Evolutionary conservation across 2,329 filamentous ascomycete genomes (phyloP), one percentile per base, ranked within the genome.

Genomic region (Coleophoma cylindrospora): DNA sequence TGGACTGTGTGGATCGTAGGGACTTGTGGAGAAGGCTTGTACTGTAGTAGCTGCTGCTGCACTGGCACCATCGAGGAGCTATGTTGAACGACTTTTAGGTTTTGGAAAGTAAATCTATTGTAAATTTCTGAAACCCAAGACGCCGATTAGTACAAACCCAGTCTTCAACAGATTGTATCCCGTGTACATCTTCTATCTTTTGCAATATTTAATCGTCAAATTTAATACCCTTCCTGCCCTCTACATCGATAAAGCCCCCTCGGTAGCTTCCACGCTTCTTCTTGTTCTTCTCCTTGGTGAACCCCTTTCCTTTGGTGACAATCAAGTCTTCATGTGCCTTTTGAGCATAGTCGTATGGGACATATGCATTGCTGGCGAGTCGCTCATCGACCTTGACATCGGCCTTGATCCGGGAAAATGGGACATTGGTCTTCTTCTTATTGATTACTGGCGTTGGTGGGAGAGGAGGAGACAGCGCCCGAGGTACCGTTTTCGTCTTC

Each of bases 241-340:
- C 72, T 48, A 92, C 87, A 66, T 99, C 91, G 62, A 99, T 95
- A 47, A 79, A 71, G 7, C 94, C 94, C 41, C 94, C 94, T 44
- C 87, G 84, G 77, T 96, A 99, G 58, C 86, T 89, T 46, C 94
- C 94, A 61, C 84, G 79, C 79, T 91, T 91, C 80, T 91, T 94
- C 79, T 99, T 99, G 74, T 99, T 99, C 84, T 99, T 99, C 76
- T 97, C 94, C 77, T 99, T 99, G 53, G 92, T 97, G 72, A 99
- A 99, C 4, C 90, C 91, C 74, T 96, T 97, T 63, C 94, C 94
- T 67, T 87, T 89, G 33, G 92, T 97, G 37, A 96, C 81, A 45
- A 91, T 89, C 55, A 99, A 74, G 66, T 96, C 91, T 59, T 90
- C 81, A 65, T 91, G 89, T 9, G 95, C 95, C 60, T 84, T 84